Conservation (phyloP, 306 rosid species). For the Quercus cerris region DNA sequence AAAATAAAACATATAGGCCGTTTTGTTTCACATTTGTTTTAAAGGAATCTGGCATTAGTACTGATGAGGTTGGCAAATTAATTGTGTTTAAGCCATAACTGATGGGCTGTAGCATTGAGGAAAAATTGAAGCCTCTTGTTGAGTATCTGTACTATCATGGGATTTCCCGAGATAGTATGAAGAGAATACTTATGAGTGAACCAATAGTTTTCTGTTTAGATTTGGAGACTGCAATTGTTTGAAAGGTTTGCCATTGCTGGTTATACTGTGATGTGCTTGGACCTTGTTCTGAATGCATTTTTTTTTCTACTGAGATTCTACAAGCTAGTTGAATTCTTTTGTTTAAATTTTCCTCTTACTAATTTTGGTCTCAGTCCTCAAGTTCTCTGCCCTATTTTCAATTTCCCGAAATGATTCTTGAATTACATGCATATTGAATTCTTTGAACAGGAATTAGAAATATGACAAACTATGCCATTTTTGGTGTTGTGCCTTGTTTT, state of each 20-base stretch:
- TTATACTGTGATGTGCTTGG: constrained; percentile 3
- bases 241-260: constrained; percentile 56
- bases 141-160: constrained; percentile 82
- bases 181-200: constrained; percentile 75
- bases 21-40: constrained; percentile 13
- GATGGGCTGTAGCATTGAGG: constrained; percentile 89
- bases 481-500: constrained; percentile 12
- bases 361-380: constrained; percentile 11
- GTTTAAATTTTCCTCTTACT: not conserved
- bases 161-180: constrained; percentile 79
- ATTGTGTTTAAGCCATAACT: constrained; percentile 85
- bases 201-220: constrained; percentile 81
- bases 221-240: constrained; percentile 70
- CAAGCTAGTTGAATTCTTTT: constrained; percentile 4
- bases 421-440: not conserved
- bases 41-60: constrained; percentile 79
- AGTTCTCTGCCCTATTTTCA: not conserved
- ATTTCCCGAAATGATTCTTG: constrained; percentile 10
- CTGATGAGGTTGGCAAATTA: constrained; percentile 67
- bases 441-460: not conserved
- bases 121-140: constrained; percentile 85
- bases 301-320: not conserved
- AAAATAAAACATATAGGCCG: too few relatives aligned
- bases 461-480: not conserved
- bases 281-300: not conserved